These are phyloP conservation scores for Calocybe gangraenosa DNA, from an alignment of 768 basidiomycete genomes.

Conservation along the genomic window DNA sequence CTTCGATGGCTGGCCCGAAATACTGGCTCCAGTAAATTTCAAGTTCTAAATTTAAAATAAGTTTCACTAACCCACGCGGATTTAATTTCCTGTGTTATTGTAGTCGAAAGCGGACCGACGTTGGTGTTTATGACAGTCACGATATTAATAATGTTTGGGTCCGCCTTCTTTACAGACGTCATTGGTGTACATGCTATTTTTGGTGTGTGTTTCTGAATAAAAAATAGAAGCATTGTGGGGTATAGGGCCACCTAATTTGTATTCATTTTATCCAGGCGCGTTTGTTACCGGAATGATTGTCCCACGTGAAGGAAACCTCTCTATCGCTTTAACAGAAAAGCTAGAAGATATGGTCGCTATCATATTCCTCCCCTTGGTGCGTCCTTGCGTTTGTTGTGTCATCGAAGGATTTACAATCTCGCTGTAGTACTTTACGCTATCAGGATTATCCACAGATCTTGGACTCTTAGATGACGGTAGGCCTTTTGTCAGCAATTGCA, in stretches of 20 bases:
- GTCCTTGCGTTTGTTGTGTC: slow-evolving; percentile 2
- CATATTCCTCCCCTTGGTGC: slow-evolving; percentile 81
- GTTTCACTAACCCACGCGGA: neutral
- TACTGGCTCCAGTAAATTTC: slow-evolving; percentile 65
- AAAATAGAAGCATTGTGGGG: neutral
- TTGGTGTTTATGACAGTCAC: slow-evolving; percentile 87
- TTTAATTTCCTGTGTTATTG: neutral
- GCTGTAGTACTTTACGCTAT: slow-evolving; percentile 87
- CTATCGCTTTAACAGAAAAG: slow-evolving; percentile 87
- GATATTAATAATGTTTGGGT: slow-evolving; percentile 77
- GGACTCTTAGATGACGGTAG: slow-evolving; percentile 75
- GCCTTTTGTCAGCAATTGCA: slow-evolving; percentile 2
- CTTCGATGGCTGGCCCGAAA: slow-evolving; percentile 70
- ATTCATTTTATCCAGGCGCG: slow-evolving; percentile 42
- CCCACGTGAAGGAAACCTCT: slow-evolving; percentile 84
- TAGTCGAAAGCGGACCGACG: slow-evolving; percentile 74
- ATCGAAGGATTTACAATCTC: neutral
- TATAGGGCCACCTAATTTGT: neutral
- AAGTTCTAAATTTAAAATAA: neutral
- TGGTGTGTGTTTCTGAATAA: slow-evolving; percentile 44
- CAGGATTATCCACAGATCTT: slow-evolving; percentile 86
- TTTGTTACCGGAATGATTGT: slow-evolving; percentile 81
- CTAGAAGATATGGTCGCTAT: slow-evolving; percentile 94
- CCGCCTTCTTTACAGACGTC: slow-evolving; percentile 89
- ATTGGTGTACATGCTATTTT: slow-evolving; percentile 94